Conservation (phyloP, 2,329 filamentous ascomycete species). For the Ascochyta viciae-villosae region DNA sequence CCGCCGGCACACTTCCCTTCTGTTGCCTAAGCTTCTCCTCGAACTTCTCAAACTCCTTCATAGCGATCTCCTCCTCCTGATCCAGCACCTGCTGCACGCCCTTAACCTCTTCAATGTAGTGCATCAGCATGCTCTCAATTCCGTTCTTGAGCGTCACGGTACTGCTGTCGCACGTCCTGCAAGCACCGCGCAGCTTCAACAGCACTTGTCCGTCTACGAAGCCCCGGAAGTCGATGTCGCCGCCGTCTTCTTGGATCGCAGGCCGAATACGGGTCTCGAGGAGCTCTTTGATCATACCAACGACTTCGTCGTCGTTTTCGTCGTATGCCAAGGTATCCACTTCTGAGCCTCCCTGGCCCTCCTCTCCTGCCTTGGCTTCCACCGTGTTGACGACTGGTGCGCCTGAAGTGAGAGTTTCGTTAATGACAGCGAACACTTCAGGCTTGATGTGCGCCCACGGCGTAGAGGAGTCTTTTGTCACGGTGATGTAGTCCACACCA, state of each 20-base stretch:
- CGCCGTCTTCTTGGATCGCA: constrained; percentile 96
- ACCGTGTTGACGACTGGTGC: constrained; percentile 78
- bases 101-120: constrained; percentile 92
- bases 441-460: constrained; percentile 96
- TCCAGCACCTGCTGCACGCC: constrained; percentile 91
- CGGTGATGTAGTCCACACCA: constrained; percentile 93
- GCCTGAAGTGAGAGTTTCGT: constrained; percentile 85
- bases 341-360: constrained; percentile 58
- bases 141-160: constrained; percentile 97
- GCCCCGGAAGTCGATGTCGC: constrained; percentile 93
- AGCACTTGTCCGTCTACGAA: constrained; percentile 86
- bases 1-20: constrained; percentile 60
- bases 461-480: constrained; percentile 86
- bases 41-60: constrained; percentile 91
- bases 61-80: constrained; percentile 85
- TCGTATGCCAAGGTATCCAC: constrained; percentile 81
- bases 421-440: constrained; percentile 94
- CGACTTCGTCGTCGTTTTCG: constrained; percentile 90
- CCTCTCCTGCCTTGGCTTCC: constrained; percentile 63
- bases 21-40: constrained; percentile 79
- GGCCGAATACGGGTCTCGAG: constrained; percentile 94
- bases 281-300: constrained; percentile 98
- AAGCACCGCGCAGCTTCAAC: constrained; percentile 89
- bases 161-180: constrained; percentile 94
- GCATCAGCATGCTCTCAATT: constrained; percentile 97